Percentiles rank a stretch among this genome's conserved stretches.
Conservation (phyloP, 176 grass and related monocot genomes). For the Thalia dealbata region DNA sequence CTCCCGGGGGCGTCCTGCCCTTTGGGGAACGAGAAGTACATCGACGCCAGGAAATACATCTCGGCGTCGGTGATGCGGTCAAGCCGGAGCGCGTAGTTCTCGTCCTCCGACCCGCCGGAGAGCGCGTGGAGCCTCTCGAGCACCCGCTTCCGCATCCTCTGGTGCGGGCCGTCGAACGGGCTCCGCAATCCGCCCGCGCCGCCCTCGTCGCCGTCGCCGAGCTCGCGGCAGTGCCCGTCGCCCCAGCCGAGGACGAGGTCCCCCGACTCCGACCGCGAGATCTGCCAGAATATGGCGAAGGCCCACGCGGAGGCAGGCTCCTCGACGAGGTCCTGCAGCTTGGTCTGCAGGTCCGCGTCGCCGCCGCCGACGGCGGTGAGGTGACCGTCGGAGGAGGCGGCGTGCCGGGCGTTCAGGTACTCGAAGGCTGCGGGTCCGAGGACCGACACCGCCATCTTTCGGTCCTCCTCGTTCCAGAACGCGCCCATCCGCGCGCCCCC, state of each 20-base stretch:
- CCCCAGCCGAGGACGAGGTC: slow-evolving; percentile 22
- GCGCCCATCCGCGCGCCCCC: background rate
- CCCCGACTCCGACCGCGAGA: slow-evolving; percentile 11
- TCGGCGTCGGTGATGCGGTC: slow-evolving; percentile 10
- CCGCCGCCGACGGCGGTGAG: slow-evolving; percentile 7
- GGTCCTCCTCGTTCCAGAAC: slow-evolving; percentile 14
- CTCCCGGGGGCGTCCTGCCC: slow-evolving; percentile 4
- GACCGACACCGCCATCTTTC: slow-evolving; percentile 1
- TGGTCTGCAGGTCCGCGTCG: slow-evolving; percentile 16
- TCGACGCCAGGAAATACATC: slow-evolving; percentile 21
- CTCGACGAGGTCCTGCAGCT: slow-evolving; percentile 15
- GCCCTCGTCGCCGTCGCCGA: background rate
- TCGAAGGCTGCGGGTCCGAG: slow-evolving; percentile 9
- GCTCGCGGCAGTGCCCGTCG: slow-evolving; percentile 16
- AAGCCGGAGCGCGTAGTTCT: slow-evolving; percentile 17
- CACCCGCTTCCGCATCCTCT: slow-evolving; percentile 25
- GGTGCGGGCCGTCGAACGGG: background rate
- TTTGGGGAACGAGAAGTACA: slow-evolving; percentile 19
- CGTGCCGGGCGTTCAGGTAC: slow-evolving; percentile 12
- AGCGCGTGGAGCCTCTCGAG: slow-evolving; percentile 16
- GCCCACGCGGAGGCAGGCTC: background rate
- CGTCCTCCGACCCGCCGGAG: slow-evolving; percentile 9
- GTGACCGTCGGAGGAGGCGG: slow-evolving; percentile 1
- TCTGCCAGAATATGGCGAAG: slow-evolving; percentile 22
- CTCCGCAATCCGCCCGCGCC: background rate